Percentiles rank a stretch among this genome's conserved stretches.
Evolutionary conservation across 2,329 filamentous ascomycete species (phyloP).

Genomic region (Penicillium aurantiogriseum): DNA sequence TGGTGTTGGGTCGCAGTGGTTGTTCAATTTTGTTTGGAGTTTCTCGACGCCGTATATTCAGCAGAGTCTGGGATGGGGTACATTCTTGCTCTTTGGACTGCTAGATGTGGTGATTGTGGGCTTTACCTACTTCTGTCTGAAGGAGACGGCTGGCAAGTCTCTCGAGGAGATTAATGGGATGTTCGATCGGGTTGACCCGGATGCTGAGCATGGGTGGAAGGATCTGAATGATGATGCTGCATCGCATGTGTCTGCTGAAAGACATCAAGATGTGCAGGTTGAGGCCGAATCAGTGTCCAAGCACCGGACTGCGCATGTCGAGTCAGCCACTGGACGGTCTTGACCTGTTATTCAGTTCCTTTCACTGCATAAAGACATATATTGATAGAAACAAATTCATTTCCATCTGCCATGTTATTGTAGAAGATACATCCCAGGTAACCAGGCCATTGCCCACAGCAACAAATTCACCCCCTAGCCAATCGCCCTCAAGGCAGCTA

Average conservation of each 20-base stretch:
- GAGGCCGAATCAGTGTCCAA: conserved; percentile 8
- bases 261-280: neutral
- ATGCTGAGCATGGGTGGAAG: conserved; percentile 18
- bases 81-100: conserved; percentile 44
- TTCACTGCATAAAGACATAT: too few species aligned
- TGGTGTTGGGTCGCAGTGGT: conserved; percentile 42
- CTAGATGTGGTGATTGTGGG: conserved; percentile 48
- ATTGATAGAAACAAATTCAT: neutral
- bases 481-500: conserved; percentile 1
- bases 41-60: conserved; percentile 46
- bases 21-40: conserved; percentile 44
- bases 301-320: conserved; percentile 9
- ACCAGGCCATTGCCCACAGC: neutral
- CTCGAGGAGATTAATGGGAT: conserved; percentile 57
- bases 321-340: conserved; percentile 14
- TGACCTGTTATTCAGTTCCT: conserved; percentile 1
- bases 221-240: neutral
- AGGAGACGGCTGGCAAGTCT: conserved; percentile 55
- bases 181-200: conserved; percentile 43
- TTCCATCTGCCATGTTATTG: conserved; percentile 6
- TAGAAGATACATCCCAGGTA: neutral
- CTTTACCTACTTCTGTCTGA: conserved; percentile 55
- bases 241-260: neutral
- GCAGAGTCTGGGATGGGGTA: conserved; percentile 48
- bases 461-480: neutral